phyloP scores from a whole-genome alignment of 371 early-diverging fungal species.

The Actinomucor elegans region DNA sequence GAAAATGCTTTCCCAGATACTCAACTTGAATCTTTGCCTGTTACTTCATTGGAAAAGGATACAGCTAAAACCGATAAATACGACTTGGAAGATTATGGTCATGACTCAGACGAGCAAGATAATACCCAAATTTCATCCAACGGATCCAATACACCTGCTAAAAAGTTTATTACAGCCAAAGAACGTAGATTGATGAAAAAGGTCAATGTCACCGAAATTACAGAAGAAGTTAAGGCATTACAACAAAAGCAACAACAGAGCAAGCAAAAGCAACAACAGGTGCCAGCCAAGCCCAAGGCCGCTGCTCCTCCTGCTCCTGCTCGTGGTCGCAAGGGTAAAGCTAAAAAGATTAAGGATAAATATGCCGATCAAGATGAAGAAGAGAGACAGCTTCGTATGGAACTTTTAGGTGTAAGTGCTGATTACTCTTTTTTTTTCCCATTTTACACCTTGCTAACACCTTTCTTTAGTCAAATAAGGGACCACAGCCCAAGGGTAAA shows the following conservation, averaged over 20 bases:
- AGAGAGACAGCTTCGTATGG: constrained; percentile 81
- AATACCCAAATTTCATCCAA: not conserved
- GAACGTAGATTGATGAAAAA: constrained; percentile 78
- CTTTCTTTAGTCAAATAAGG: constrained; percentile 60
- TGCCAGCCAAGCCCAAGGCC: constrained; percentile 3
- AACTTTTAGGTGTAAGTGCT: constrained; percentile 69
- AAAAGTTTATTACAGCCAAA: constrained; percentile 69
- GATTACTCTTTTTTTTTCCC: not conserved
- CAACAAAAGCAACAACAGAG: constrained; percentile 10
- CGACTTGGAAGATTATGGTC: constrained; percentile 68
- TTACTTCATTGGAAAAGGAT: not conserved
- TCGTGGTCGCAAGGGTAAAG: constrained; percentile 87
- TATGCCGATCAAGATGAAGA: constrained; percentile 95
- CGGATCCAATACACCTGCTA: constrained; percentile 17
- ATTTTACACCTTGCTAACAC: too few species aligned
- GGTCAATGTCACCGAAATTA: constrained; percentile 29
- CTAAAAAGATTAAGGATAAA: constrained; percentile 89
- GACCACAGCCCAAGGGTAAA: constrained; percentile 73
- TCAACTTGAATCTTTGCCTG: constrained; percentile 38
- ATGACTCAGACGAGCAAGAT: constrained; percentile 52
- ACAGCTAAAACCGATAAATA: constrained; percentile 58
- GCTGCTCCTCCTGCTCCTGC: constrained; percentile 40
- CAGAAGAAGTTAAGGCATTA: constrained; percentile 13
- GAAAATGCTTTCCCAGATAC: constrained; percentile 63
- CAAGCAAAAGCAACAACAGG: constrained; percentile 11